Base-by-base conservation (phyloP, 495 filamentous ascomycete species). In the Aspergillus avenaceus region DNA sequence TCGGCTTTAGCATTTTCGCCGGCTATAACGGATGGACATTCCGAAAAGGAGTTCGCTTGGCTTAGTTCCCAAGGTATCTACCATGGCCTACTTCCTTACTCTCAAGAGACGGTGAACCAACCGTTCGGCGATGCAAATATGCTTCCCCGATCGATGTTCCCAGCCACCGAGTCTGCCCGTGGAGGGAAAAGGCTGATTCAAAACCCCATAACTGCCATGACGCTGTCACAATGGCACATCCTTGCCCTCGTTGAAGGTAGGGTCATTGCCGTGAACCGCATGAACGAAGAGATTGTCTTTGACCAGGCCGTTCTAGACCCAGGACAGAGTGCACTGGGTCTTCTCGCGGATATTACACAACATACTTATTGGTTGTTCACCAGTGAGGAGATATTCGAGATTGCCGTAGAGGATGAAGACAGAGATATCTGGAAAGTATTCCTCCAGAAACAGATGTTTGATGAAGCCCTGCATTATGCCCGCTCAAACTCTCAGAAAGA, bases 321-420 rank as follows among this genome's bases (percentile, higher is more conserved):
- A 19, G 85, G 85, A 5, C 88, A 95, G 47, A 83, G 76, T 52
- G 83, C 83, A 8, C 67, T 97, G 28, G 90, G 88, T 22, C 78
- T 98, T 16, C 82, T 87, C 56, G 84, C 90, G 5, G 93, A 98
- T 65, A 76, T 85, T 25, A 90, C 90, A 56, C 95, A 97, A 72
- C 91, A 89, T 52, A 98, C 93, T 1, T 97, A 88, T 61, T 98
- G 93, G 93, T 79, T 97, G 14, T 96, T 97, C 61, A 97, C 95
- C 1, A 75, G 78, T 5, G 74, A 86, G 49, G 89, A 93, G 52
- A 96, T 98, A 43, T 96, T 87, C 58, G 95, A 98, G 71, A 86
- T 98, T 38, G 88, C 90, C 8, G 85, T 88, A 14, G 84, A 80
- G 19, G 89, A 97, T 41, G 95, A 98, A 61, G 89, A 92, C 57